phyloP scores from a whole-genome alignment of 2,329 filamentous ascomycete genomes.

The Balansia obtecta region DNA sequence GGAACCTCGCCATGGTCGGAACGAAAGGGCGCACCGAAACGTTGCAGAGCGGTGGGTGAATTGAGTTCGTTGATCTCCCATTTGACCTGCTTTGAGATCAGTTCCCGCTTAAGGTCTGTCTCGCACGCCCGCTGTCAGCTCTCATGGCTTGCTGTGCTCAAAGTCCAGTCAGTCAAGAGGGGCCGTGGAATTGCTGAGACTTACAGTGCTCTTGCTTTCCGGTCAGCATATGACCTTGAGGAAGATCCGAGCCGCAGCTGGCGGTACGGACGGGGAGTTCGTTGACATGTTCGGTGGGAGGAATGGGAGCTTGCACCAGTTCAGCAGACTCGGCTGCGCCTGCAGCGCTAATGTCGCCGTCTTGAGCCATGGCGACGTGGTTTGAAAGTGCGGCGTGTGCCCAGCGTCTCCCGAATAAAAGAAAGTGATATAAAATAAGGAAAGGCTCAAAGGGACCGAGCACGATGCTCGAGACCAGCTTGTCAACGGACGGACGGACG shows the following conservation, averaged over 20 bases:
- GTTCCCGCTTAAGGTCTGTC: slow-evolving; percentile 86
- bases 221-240: slow-evolving; percentile 48
- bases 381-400: background rate
- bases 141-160: background rate
- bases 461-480: background rate
- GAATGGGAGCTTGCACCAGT: background rate
- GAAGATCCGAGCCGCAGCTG: slow-evolving; percentile 19
- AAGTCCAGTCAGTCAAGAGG: background rate
- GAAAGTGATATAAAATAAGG: too few species aligned
- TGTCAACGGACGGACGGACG: background rate
- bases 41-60: slow-evolving; percentile 83
- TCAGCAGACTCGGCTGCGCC: background rate
- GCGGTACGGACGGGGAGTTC: slow-evolving; percentile 19
- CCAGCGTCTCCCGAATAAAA: background rate
- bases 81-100: slow-evolving; percentile 79
- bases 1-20: slow-evolving; percentile 88
- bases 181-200: slow-evolving; percentile 16
- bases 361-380: slow-evolving; percentile 3
- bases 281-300: slow-evolving; percentile 8
- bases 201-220: slow-evolving; percentile 97
- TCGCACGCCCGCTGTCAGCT: slow-evolving; percentile 10
- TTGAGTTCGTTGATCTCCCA: slow-evolving; percentile 88
- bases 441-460: background rate
- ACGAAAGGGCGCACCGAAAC: slow-evolving; percentile 91
- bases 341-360: background rate